Base-by-base conservation (phyloP, 1,284 basidiomycete species). In the Cryptococcus sp. region DNA sequence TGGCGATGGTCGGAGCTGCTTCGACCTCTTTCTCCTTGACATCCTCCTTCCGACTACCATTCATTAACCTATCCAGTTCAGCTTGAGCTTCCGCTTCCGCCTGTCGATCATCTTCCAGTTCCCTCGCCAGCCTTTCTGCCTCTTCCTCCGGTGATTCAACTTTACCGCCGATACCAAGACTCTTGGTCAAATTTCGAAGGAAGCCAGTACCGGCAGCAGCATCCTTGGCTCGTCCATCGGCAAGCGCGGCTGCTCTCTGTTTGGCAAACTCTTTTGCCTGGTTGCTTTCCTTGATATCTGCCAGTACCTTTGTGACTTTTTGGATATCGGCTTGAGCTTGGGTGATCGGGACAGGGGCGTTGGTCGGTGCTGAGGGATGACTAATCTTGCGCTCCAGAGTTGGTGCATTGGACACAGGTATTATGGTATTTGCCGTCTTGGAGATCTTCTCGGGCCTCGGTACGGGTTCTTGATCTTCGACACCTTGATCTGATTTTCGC, bases 271-370 rank as follows among this genome's bases (percentile, higher is more conserved):
- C 65, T 31, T 64, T 65, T 5, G 67, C 68, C 7, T 61, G 60
- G 3, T 61, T 57, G 14, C 62, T 60, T 45, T 70, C 67, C 18
- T 66, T 58, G 19, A 73, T 56, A 32, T 71, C 67, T 41, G 71
- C 70, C 0, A 73, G 59, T 2, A 66, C 69, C 40, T 60, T 62
- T 31, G 62, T 62, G 48, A 68, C 63, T 58, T 64, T 69, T 52
- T 64, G 44, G 36, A 66, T 67, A 31, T 63, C 59, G 3, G 63
- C 56, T 28, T 59, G 50, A 19, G 52, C 47, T 5, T 41, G 25
- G 5, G 53, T 53, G 1, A 50, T 41, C 0, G 56, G 48, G 4
- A 50, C 32, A 11, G 55, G 45, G 7, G 51, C 44, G 5, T 46
- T 28, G 34, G 48, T 36, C 58, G 1, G 52, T 45, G 1, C 54